Evolutionary conservation across 495 filamentous ascomycete genomes (phyloP).

Genomic region (Penicillium canariense): DNA sequence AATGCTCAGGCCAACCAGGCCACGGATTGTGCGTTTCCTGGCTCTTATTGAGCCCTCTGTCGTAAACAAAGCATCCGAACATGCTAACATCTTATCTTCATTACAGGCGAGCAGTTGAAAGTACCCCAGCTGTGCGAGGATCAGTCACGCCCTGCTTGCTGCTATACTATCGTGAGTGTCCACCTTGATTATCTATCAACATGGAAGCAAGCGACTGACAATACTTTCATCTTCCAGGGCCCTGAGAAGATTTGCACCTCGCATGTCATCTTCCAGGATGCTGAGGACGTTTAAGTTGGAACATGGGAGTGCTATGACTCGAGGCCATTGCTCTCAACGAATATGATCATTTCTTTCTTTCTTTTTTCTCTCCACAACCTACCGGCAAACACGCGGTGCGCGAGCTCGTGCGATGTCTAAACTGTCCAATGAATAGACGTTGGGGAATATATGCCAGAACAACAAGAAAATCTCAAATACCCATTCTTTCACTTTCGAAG

Average conservation of each 20-base stretch:
- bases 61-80: neutral
- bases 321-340: conserved; percentile 6
- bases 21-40: conserved; percentile 27
- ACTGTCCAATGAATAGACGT: conserved; percentile 12
- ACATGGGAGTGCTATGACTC: neutral
- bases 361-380: too few species aligned
- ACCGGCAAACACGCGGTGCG: neutral
- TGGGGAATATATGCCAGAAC: conserved; percentile 11
- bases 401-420: conserved; percentile 18
- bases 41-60: neutral
- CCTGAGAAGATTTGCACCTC: conserved; percentile 33
- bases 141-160: conserved; percentile 30
- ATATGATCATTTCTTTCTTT: neutral
- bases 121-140: conserved; percentile 30
- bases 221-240: conserved; percentile 11
- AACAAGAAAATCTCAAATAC: conserved; percentile 5
- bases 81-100: neutral
- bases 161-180: conserved; percentile 20
- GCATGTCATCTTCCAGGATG: conserved; percentile 26
- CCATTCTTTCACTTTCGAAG: neutral
- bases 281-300: conserved; percentile 13
- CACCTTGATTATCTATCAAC: neutral
- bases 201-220: neutral
- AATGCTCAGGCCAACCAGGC: conserved; percentile 31
- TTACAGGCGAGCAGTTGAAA: conserved; percentile 11